Evolutionary conservation across 768 basidiomycete species (phyloP).

Genomic region (Boletus eberwhitei): DNA sequence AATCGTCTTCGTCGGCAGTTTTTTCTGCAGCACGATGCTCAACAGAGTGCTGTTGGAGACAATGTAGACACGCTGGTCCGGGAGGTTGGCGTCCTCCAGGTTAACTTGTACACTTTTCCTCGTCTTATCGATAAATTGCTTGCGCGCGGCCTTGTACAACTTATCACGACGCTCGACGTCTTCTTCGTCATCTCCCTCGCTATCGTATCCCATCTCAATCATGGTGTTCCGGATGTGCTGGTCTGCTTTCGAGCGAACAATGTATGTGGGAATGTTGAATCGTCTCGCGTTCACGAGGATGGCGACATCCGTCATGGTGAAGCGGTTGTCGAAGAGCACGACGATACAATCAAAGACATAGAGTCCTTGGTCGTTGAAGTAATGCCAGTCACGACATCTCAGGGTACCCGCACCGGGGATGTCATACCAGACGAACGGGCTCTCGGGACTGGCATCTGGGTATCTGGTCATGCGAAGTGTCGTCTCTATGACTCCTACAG

Average conservation of each 20-base stretch:
- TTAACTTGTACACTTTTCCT: slow-evolving; percentile 16
- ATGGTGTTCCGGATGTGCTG: slow-evolving; percentile 27
- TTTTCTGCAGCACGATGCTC: slow-evolving; percentile 7
- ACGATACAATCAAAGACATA: slow-evolving; percentile 37
- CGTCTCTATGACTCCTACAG: slow-evolving; percentile 20
- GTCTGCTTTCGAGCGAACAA: slow-evolving; percentile 38
- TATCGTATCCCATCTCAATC: slow-evolving; percentile 24
- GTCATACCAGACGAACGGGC: slow-evolving; percentile 34
- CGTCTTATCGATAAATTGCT: slow-evolving; percentile 23
- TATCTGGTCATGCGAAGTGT: slow-evolving; percentile 21
- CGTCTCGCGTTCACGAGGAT: slow-evolving; percentile 31
- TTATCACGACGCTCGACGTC: background rate
- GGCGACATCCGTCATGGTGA: slow-evolving; percentile 33
- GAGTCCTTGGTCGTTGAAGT: slow-evolving; percentile 36
- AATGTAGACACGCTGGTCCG: slow-evolving; percentile 27
- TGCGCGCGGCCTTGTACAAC: slow-evolving; percentile 15
- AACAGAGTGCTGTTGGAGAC: slow-evolving; percentile 20
- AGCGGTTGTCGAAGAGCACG: slow-evolving; percentile 32
- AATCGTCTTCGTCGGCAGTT: slow-evolving; percentile 11
- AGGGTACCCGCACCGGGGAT: slow-evolving; percentile 36
- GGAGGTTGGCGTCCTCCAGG: slow-evolving; percentile 17
- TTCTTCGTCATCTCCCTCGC: slow-evolving; percentile 17
- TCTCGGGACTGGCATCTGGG: slow-evolving; percentile 16
- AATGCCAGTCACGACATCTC: slow-evolving; percentile 33
- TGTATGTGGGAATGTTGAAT: slow-evolving; percentile 33